Percentiles rank a stretch among this genome's conserved stretches.
phyloP scores from a whole-genome alignment of 1,139 yeast species.

The Protomyces lactucae-debilis region DNA sequence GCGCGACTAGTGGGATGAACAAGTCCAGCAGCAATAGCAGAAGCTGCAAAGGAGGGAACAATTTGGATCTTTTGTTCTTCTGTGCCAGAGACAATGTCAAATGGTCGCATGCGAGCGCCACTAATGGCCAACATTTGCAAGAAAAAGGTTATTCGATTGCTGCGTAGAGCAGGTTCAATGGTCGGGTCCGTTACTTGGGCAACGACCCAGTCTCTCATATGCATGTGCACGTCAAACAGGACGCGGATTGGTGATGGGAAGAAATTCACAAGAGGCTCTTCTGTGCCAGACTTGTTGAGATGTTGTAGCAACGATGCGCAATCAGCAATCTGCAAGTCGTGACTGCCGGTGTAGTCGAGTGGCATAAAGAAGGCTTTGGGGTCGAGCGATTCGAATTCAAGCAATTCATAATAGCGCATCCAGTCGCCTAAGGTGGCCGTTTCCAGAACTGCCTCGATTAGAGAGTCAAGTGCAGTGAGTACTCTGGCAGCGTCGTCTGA shows the following conservation, averaged over 20 bases:
- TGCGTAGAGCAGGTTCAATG: slow-evolving; percentile 54
- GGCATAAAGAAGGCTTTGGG: slow-evolving; percentile 51
- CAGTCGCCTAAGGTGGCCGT: slow-evolving; percentile 69
- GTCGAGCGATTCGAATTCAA: slow-evolving; percentile 61
- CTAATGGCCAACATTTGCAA: slow-evolving; percentile 63
- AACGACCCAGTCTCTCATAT: slow-evolving; percentile 60
- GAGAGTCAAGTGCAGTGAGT: slow-evolving; percentile 58
- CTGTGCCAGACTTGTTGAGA: slow-evolving; percentile 45
- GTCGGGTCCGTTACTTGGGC: slow-evolving; percentile 61
- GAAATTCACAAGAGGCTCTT: slow-evolving; percentile 48
- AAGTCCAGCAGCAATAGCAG: slow-evolving; percentile 70
- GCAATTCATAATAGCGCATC: slow-evolving; percentile 66
- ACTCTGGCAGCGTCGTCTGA: slow-evolving; percentile 48
- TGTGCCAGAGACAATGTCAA: slow-evolving; percentile 43
- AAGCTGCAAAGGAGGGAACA: slow-evolving; percentile 81
- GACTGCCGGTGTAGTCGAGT: slow-evolving; percentile 46
- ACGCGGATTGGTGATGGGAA: slow-evolving; percentile 70
- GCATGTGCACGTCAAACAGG: slow-evolving; percentile 61
- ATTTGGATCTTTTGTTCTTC: slow-evolving; percentile 46
- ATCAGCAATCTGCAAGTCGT: slow-evolving; percentile 60
- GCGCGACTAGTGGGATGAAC: slow-evolving; percentile 74
- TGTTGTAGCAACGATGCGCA: slow-evolving; percentile 65
- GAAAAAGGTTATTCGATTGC: slow-evolving; percentile 65
- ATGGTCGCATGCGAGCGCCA: slow-evolving; percentile 62
- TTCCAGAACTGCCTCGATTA: slow-evolving; percentile 56